Evolutionary conservation across 768 basidiomycete genomes (phyloP).

Genomic region (Saitozyma sp.): DNA sequence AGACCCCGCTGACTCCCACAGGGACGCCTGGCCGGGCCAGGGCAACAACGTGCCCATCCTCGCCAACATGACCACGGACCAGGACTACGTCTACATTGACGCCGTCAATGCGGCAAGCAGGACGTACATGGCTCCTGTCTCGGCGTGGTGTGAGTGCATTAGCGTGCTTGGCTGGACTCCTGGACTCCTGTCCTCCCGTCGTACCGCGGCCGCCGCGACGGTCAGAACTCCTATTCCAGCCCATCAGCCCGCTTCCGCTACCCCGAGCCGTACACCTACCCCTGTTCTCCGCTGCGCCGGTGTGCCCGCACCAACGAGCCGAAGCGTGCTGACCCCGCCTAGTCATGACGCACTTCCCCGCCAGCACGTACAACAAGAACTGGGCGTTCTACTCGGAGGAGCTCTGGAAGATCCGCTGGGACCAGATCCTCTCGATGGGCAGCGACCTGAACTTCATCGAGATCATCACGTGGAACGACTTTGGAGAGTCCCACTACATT

Average conservation of each 20-base stretch:
- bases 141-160: conserved; percentile 31
- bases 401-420: conserved; percentile 49
- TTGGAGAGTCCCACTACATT: conserved; percentile 51
- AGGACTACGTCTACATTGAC: conserved; percentile 35
- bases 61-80: conserved; percentile 26
- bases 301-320: neutral
- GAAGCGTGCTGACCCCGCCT: neutral
- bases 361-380: conserved; percentile 50
- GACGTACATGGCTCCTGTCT: conserved; percentile 46
- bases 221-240: too few species aligned
- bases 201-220: too few species aligned
- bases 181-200: too few species aligned
- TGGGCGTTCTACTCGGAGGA: conserved; percentile 50
- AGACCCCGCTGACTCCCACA: conserved; percentile 4
- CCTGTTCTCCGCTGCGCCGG: neutral
- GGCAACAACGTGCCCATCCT: conserved; percentile 40
- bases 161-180: too few species aligned
- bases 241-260: too few species aligned
- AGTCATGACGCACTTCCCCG: conserved; percentile 50
- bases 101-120: conserved; percentile 19
- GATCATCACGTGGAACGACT: conserved; percentile 43
- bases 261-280: too few species aligned
- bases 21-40: conserved; percentile 50
- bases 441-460: conserved; percentile 42
- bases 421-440: conserved; percentile 41